A percentile compares a stretch with the other conserved stretches of the same genome.
Conservation (phyloP, 192 early-diverging fungal genomes). For the Diversispora eburnea region DNA sequence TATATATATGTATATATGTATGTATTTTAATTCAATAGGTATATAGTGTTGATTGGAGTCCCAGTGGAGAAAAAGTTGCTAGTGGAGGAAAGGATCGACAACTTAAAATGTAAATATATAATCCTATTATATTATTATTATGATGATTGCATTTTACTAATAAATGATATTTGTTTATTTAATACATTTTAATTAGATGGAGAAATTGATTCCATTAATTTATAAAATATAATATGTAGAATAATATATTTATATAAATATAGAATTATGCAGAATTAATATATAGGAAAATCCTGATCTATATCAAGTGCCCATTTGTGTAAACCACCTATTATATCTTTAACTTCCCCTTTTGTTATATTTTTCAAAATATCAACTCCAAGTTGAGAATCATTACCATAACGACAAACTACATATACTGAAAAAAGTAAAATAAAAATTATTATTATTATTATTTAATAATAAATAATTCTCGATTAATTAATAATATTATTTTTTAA, state of each 20-base stretch:
- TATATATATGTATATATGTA: background rate
- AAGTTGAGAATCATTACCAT: constrained; percentile 86
- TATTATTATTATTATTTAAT: background rate
- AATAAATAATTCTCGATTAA: background rate
- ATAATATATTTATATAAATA: too few species aligned
- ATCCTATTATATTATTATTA: background rate
- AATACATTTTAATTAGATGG: background rate
- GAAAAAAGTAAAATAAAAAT: background rate
- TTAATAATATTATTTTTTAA: background rate
- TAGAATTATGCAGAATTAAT: constrained; percentile 38
- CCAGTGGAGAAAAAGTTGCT: constrained; percentile 84
- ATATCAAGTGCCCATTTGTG: constrained; percentile 69
- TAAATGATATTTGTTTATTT: background rate
- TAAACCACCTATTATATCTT: constrained; percentile 83
- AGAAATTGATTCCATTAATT: background rate
- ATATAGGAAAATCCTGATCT: constrained; percentile 79
- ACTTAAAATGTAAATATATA: constrained; percentile 73
- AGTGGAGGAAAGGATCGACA: constrained; percentile 92
- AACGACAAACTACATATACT: constrained; percentile 76
- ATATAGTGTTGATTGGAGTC: constrained; percentile 93
- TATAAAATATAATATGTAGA: background rate
- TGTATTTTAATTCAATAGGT: constrained; percentile 45
- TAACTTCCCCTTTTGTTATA: constrained; percentile 47
- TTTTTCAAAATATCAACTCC: constrained; percentile 75
- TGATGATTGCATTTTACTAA: background rate